These are phyloP conservation scores for Claviceps quebecensis DNA, from an alignment of 2,329 filamentous ascomycete genomes.

Conservation along the genomic window DNA sequence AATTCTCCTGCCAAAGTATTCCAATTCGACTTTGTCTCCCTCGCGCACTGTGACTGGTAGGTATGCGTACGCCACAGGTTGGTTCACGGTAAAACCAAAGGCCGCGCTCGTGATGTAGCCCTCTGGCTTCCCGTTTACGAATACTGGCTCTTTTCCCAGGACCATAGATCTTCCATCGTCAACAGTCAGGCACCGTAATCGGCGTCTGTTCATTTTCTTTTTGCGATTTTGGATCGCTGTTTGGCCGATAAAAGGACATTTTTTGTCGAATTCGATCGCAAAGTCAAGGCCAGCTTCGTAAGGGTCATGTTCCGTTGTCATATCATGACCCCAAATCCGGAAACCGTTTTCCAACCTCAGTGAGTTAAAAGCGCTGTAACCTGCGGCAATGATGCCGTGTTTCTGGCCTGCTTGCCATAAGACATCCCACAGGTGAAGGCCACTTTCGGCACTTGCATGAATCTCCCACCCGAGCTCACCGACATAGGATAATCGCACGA, in stretches of 20 bases:
- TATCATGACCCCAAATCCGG: conserved; percentile 41
- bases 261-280: conserved; percentile 33
- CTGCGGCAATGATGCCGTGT: conserved; percentile 43
- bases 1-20: conserved; percentile 45
- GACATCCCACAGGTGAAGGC: conserved; percentile 43
- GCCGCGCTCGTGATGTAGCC: conserved; percentile 49
- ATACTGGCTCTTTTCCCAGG: conserved; percentile 49
- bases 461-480: conserved; percentile 51
- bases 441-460: conserved; percentile 44
- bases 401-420: conserved; percentile 39
- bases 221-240: conserved; percentile 30
- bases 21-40: conserved; percentile 40
- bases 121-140: conserved; percentile 26
- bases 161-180: conserved; percentile 43
- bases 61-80: conserved; percentile 46
- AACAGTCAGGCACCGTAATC: conserved; percentile 36
- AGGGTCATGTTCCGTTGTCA: conserved; percentile 47
- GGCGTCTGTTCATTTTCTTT: conserved; percentile 18
- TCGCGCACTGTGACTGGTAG: conserved; percentile 32
- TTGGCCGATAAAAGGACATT: conserved; percentile 34
- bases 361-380: conserved; percentile 42
- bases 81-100: conserved; percentile 44
- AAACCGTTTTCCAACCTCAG: conserved; percentile 47
- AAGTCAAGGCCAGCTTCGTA: conserved; percentile 42
- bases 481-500: conserved; percentile 43